Evolutionary conservation across 2,329 filamentous ascomycete species (phyloP).

Genomic region (Claviceps monticola): DNA sequence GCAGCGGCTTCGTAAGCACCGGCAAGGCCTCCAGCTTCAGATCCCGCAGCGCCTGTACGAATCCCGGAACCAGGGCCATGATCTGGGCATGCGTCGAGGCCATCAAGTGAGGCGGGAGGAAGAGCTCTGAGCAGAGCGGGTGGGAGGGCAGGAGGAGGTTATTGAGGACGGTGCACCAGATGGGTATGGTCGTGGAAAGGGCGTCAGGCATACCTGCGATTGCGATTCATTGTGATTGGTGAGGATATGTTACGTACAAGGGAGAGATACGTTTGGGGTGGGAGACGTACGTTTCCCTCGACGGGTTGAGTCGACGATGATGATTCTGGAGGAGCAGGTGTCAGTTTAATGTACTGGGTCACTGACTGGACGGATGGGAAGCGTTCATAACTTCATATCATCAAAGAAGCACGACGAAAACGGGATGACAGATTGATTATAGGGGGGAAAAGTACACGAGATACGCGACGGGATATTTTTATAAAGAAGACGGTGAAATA

Average conservation of each 20-base stretch:
- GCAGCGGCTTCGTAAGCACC: constrained; percentile 56
- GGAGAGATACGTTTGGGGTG: background rate
- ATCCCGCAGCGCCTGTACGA: constrained; percentile 31
- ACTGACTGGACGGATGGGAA: background rate
- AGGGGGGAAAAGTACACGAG: no score
- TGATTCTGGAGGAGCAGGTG: constrained; percentile 33
- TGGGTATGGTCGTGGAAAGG: constrained; percentile 81
- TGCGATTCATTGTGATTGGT: background rate
- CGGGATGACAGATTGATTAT: no score
- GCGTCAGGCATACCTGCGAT: constrained; percentile 74
- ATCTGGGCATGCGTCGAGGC: constrained; percentile 68
- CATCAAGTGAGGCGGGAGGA: constrained; percentile 59
- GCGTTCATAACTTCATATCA: no score
- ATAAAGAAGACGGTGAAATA: no score
- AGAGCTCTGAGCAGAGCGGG: constrained; percentile 36
- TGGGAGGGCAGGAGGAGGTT: constrained; percentile 54
- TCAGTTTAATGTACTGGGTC: background rate
- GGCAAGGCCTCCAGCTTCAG: constrained; percentile 45
- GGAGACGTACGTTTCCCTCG: constrained; percentile 62
- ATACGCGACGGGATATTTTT: no score
- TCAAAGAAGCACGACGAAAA: no score
- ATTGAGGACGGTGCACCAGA: constrained; percentile 88
- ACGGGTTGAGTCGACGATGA: constrained; percentile 87
- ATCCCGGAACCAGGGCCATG: constrained; percentile 42
- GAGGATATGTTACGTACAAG: background rate